Conservation (phyloP, 768 basidiomycete genomes). For the Royoungia palumana region DNA sequence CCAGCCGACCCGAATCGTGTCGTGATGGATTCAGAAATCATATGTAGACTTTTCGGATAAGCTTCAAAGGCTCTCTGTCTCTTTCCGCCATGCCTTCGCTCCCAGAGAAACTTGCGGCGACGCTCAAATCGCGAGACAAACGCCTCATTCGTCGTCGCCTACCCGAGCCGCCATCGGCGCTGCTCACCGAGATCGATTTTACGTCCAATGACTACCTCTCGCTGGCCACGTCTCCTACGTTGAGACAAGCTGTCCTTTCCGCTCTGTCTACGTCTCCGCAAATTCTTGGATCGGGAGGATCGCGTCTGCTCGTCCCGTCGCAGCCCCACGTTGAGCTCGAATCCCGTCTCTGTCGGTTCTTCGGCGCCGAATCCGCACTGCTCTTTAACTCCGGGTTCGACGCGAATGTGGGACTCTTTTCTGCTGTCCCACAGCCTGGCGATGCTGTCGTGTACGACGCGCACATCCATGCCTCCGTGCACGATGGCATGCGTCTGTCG, state of each 20-base stretch:
- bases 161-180: conserved; percentile 48
- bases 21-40: not conserved
- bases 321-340: conserved; percentile 65
- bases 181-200: conserved; percentile 51
- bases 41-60: not conserved
- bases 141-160: conserved; percentile 70
- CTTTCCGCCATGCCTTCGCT: conserved; percentile 30
- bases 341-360: conserved; percentile 59
- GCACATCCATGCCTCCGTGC: conserved; percentile 86
- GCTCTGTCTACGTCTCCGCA: conserved; percentile 48
- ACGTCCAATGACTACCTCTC: conserved; percentile 95
- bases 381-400: conserved; percentile 94
- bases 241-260: conserved; percentile 58
- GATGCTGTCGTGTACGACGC: conserved; percentile 84
- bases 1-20: not conserved
- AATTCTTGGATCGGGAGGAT: conserved; percentile 85
- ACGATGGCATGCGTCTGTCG: conserved; percentile 80
- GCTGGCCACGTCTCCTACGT: conserved; percentile 53
- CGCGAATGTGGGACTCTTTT: conserved; percentile 86
- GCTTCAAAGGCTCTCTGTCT: not conserved
- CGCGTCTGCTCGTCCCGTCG: conserved; percentile 72
- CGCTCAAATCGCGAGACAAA: conserved; percentile 61
- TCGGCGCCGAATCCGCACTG: conserved; percentile 60
- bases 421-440: conserved; percentile 69
- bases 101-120: conserved; percentile 41